Conservation (phyloP, 2,329 filamentous ascomycete species). For the Epichloe amarillans region DNA sequence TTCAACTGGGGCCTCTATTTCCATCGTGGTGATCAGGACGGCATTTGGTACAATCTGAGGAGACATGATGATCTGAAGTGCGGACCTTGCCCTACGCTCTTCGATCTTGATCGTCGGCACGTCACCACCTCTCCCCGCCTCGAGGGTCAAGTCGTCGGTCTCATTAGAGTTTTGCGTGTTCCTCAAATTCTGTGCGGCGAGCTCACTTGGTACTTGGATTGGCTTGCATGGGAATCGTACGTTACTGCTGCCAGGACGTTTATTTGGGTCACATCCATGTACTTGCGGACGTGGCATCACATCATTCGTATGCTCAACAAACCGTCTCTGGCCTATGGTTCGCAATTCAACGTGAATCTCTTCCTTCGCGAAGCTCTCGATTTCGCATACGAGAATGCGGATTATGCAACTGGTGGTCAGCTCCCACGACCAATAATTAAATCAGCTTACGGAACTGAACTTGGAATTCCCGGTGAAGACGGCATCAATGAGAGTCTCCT, state of each 20-base stretch:
- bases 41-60: constrained; percentile 14
- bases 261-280: constrained; percentile 18
- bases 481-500: neutral
- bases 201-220: constrained; percentile 19
- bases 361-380: constrained; percentile 16
- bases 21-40: constrained; percentile 14
- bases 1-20: constrained; percentile 26
- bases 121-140: constrained; percentile 16
- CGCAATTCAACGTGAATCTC: constrained; percentile 14
- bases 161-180: constrained; percentile 16
- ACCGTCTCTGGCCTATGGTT: constrained; percentile 5
- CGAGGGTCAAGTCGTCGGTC: constrained; percentile 16
- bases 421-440: constrained; percentile 18
- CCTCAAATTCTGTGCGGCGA: constrained; percentile 8
- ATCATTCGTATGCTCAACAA: constrained; percentile 4
- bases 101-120: constrained; percentile 10
- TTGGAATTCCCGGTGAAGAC: neutral
- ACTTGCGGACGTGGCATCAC: constrained; percentile 15
- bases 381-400: constrained; percentile 18
- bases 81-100: constrained; percentile 5
- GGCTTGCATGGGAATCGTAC: constrained; percentile 15
- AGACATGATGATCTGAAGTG: neutral
- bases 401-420: constrained; percentile 16
- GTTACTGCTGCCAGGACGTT: constrained; percentile 13
- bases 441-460: constrained; percentile 10